These are phyloP conservation scores for Trichoderma lentiforme DNA, from an alignment of 2,329 filamentous ascomycete genomes.

Conservation along the genomic window DNA sequence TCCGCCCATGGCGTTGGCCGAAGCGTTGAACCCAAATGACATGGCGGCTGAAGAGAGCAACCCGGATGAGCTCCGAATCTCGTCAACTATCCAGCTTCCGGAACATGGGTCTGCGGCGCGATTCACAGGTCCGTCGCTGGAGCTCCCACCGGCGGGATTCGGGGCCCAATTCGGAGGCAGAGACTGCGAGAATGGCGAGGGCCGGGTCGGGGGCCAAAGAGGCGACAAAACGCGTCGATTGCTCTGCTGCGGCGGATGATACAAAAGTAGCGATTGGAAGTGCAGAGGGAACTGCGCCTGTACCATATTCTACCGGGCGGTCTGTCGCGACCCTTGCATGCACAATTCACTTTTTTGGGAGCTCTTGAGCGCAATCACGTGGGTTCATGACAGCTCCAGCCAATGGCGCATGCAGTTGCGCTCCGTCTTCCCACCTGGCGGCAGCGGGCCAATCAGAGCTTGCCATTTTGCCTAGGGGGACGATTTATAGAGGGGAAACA, in stretches of 20 bases:
- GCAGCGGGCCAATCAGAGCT: slow-evolving; percentile 27
- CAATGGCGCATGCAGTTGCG: slow-evolving; percentile 7
- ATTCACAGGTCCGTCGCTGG: not conserved
- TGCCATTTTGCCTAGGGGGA: slow-evolving; percentile 18
- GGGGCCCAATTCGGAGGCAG: slow-evolving; percentile 1
- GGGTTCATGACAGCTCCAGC: slow-evolving; percentile 22
- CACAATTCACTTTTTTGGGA: slow-evolving; percentile 24
- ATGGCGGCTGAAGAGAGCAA: slow-evolving; percentile 39
- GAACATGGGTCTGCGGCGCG: slow-evolving; percentile 14
- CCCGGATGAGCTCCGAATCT: slow-evolving; percentile 15
- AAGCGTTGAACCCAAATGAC: slow-evolving; percentile 61
- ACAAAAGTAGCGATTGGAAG: not conserved
- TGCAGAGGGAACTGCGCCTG: slow-evolving; percentile 13
- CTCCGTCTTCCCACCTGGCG: slow-evolving; percentile 16
- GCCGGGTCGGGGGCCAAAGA: not conserved
- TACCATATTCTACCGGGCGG: slow-evolving; percentile 8
- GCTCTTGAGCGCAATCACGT: slow-evolving; percentile 26
- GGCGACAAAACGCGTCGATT: slow-evolving; percentile 3
- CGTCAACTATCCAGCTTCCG: not conserved
- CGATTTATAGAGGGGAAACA: not conserved
- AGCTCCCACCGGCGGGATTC: slow-evolving; percentile 3
- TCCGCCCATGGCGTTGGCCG: slow-evolving; percentile 43
- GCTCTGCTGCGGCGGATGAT: not conserved
- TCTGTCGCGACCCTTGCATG: slow-evolving; percentile 20
- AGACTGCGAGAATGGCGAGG: slow-evolving; percentile 1